Percentiles rank a stretch among this genome's conserved stretches.
These are phyloP conservation scores for Pinus tabuliformis DNA, from an alignment of 75 land plant species.

Conservation along the genomic window DNA sequence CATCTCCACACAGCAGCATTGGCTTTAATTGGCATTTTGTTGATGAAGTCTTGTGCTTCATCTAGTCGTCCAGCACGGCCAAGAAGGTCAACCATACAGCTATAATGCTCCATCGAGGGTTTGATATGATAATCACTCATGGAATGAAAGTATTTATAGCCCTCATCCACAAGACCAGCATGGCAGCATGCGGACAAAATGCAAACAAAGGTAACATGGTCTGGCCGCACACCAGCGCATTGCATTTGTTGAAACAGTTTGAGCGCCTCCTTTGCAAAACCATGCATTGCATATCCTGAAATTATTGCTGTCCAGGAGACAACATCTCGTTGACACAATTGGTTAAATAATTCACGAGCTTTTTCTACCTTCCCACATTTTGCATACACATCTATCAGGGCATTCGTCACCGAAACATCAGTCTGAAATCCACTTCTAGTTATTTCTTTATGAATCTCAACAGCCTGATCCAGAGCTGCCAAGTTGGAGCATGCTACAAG, in stretches of 20 bases:
- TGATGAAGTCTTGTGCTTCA: slow-evolving; percentile 11
- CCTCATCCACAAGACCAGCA: slow-evolving; percentile 63
- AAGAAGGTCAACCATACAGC: slow-evolving; percentile 19
- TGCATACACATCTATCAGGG: slow-evolving; percentile 18
- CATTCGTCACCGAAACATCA: slow-evolving; percentile 8
- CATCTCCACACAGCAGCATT: slow-evolving; percentile 11
- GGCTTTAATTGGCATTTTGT: slow-evolving; percentile 2
- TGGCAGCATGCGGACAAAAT: slow-evolving; percentile 22
- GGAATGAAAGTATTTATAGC: slow-evolving; percentile 37
- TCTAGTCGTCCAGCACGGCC: slow-evolving; percentile 21
- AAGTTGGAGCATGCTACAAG: slow-evolving; percentile 14
- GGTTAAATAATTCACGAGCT: slow-evolving; percentile 10
- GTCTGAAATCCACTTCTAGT: not conserved
- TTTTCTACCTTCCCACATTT: slow-evolving; percentile 18
- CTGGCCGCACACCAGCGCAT: slow-evolving; percentile 8
- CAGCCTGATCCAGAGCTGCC: slow-evolving; percentile 16
- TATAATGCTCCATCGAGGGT: slow-evolving; percentile 17
- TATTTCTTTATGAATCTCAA: slow-evolving; percentile 11
- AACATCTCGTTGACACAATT: slow-evolving; percentile 7
- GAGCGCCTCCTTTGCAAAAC: slow-evolving; percentile 9
- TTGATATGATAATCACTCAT: slow-evolving; percentile 23
- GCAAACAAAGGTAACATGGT: slow-evolving; percentile 17
- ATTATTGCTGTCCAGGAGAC: slow-evolving; percentile 21
- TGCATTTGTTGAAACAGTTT: slow-evolving; percentile 11
- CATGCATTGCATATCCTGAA: slow-evolving; percentile 18